Evolutionary conservation across 1,284 basidiomycete genomes (phyloP), one percentile per base, ranked within the genome.

Genomic region (Moesziomyces sp.): DNA sequence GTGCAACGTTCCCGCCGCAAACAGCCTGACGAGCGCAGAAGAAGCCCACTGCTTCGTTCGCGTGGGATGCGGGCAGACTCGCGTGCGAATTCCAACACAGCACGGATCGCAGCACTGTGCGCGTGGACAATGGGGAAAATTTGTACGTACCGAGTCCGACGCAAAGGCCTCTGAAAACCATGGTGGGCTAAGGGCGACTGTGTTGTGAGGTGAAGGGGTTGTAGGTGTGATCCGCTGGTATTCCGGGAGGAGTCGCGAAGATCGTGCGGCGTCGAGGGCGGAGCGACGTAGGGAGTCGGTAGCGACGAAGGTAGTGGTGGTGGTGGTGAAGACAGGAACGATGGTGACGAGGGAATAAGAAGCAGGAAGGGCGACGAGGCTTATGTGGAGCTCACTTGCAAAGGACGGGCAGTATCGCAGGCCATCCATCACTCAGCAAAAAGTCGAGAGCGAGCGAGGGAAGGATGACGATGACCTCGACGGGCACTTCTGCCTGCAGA

Each of bases 161-260:
- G 65, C 74, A 76, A 57, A 76, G 58, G 48, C 69, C 64, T 58
- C 54, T 52, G 65, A 73, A 76, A 14, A 76, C 69, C 69, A 76
- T 73, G 19, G 30, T 73, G 59, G 49, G 46, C 58, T 55, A 50
- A 8, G 14, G 8, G 14, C 19, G 35, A 10, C 28, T 42, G 30
- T 26, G 28, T 42, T 23, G n/a, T 16, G 30, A 44, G 38, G 30
- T 30, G 21, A 43, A 34, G 30, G 30, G 13, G 30, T 5, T 34
- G 30, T 34, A 13, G 30, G 30, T 34, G 11, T 34, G 38, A 40
- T 40, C 38, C 38, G 38, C 16, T 40, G 38, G 16, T 16, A 40
- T 40, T 40, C 38, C 38, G 18, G 16, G 3, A 14, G 7, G 38
- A 40, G 38, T 34, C 10, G 30, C 30, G 30, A 34, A 34, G 30